phyloP scores from a whole-genome alignment of 306 rosid species.

The Lathyrus oleraceus region DNA sequence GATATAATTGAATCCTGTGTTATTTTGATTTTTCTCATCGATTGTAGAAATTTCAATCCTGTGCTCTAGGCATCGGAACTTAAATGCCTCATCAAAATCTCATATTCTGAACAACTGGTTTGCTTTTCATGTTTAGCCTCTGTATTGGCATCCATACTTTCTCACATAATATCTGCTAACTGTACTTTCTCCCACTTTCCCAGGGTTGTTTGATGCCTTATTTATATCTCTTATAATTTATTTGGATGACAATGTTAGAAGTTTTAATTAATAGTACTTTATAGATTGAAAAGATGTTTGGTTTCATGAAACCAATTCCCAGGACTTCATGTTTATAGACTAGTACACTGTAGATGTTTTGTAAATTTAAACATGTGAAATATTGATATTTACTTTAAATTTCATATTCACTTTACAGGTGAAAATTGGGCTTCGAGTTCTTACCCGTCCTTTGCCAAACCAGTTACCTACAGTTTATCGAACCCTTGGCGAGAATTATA shows the following conservation, averaged over 20 bases:
- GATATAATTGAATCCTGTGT: neutral
- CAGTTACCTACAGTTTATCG: slow-evolving; percentile 74
- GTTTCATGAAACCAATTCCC: slow-evolving; percentile 38
- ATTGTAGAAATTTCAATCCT: neutral
- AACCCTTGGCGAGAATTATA: slow-evolving; percentile 70
- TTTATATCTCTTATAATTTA: neutral
- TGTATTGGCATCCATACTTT: neutral
- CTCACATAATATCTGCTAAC: slow-evolving; percentile 12
- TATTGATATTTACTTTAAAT: neutral
- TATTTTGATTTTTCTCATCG: slow-evolving; percentile 1
- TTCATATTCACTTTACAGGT: slow-evolving; percentile 50
- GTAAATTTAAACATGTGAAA: neutral
- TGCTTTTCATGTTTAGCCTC: slow-evolving; percentile 19
- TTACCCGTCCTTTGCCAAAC: slow-evolving; percentile 66
- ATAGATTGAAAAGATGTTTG: neutral
- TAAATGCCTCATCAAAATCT: neutral
- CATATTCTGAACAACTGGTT: neutral
- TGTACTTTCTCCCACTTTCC: slow-evolving; percentile 18
- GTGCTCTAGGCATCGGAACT: neutral
- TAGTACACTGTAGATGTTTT: neutral
- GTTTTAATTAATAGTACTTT: neutral
- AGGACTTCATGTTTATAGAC: slow-evolving; percentile 36
- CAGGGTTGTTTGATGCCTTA: neutral
- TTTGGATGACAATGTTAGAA: slow-evolving; percentile 1
- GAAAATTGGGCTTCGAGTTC: slow-evolving; percentile 86